Percentiles rank a stretch among this genome's conserved stretches.
Conservation (phyloP, 257 asterid genomes). For the Solanum pimpinellifolium region DNA sequence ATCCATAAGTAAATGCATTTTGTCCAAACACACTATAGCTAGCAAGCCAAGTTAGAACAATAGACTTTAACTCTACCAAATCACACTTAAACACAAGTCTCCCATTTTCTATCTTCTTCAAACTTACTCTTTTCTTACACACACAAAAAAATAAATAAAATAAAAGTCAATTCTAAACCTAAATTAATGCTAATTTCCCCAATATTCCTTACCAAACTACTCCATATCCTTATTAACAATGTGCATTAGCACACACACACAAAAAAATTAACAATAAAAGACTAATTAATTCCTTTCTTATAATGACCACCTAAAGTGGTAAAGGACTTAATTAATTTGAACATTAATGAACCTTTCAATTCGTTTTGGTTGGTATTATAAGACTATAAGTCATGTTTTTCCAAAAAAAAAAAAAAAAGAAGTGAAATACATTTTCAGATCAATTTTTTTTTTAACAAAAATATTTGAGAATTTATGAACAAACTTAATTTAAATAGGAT, state of each 20-base stretch:
- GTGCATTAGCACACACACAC: neutral
- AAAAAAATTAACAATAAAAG: neutral
- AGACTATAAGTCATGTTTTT: neutral
- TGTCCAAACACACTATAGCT: neutral
- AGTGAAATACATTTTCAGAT: neutral
- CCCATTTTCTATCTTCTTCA: neutral
- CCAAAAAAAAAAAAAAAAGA: neutral
- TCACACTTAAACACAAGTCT: neutral
- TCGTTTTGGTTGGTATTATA: neutral
- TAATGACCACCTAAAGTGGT: neutral
- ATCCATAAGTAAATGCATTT: neutral
- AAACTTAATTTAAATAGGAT: neutral
- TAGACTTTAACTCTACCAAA: neutral
- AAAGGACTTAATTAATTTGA: neutral
- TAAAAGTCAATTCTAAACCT: neutral
- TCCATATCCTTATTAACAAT: neutral
- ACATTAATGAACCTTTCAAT: neutral
- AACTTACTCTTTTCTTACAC: neutral
- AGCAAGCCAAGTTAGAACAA: neutral
- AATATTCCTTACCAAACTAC: neutral
- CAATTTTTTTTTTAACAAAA: neutral
- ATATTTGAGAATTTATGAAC: neutral
- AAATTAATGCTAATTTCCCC: slow-evolving; percentile 5
- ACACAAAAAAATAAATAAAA: neutral
- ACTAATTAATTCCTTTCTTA: neutral